Percentiles rank a stretch among this genome's conserved stretches.
Conservation (phyloP, 2,329 filamentous ascomycete species). For the Bertia moriformis region DNA sequence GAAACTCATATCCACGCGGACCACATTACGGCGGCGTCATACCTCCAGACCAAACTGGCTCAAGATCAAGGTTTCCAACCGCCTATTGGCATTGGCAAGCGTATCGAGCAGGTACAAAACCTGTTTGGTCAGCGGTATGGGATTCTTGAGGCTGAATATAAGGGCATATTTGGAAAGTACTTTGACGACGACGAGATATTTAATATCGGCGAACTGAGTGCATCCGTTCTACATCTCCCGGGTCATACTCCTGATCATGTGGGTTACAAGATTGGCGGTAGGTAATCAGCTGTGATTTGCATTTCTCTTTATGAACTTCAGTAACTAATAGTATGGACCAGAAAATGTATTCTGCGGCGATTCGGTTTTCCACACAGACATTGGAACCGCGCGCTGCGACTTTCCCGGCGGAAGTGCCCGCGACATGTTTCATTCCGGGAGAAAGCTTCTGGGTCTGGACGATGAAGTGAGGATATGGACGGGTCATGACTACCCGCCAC, state of each 20-base stretch:
- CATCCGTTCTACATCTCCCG: conserved; percentile 34
- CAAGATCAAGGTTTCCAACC: conserved; percentile 17
- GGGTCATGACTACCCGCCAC: conserved; percentile 36
- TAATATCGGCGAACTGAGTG: conserved; percentile 27
- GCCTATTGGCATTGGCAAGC: conserved; percentile 35
- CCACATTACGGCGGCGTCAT: conserved; percentile 42
- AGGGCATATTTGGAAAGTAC: conserved; percentile 32
- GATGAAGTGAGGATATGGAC: conserved; percentile 32
- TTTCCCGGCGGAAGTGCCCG: conserved; percentile 34
- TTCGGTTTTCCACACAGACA: conserved; percentile 33
- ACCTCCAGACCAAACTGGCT: conserved; percentile 31
- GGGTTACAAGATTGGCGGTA: conserved; percentile 38
- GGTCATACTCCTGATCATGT: conserved; percentile 47
- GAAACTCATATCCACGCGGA: conserved; percentile 51
- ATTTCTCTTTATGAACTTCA: neutral
- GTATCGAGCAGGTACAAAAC: conserved; percentile 33
- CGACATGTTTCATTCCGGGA: conserved; percentile 25
- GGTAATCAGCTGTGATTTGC: conserved; percentile 2
- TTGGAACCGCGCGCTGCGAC: conserved; percentile 36
- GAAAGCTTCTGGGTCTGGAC: conserved; percentile 24
- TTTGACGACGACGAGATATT: conserved; percentile 39
- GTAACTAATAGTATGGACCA: conserved; percentile 1
- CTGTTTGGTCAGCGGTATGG: conserved; percentile 32
- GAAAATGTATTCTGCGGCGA: conserved; percentile 35
- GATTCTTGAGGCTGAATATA: conserved; percentile 24